Conservation (phyloP, 257 asterid species). For the Dorcoceras hygrometricum region DNA sequence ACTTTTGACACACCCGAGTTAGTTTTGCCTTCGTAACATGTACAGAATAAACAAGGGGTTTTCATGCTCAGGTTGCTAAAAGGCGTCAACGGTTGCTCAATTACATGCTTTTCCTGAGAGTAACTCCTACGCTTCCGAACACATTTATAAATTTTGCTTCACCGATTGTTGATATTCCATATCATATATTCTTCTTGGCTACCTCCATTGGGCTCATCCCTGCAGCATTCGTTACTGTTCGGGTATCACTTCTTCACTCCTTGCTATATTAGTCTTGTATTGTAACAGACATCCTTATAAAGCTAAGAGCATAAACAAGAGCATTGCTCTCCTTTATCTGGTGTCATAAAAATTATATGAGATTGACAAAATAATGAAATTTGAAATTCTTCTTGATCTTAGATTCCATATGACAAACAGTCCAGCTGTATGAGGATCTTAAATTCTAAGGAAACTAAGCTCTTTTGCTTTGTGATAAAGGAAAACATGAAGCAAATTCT, state of each 20-base stretch:
- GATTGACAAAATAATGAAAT: too few relatives aligned
- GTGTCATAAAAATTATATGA: too few relatives aligned
- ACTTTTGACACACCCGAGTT: conserved; percentile 14
- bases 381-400: too few relatives aligned
- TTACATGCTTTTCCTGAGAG: conserved; percentile 93
- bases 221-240: conserved; percentile 89
- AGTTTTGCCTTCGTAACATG: conserved; percentile 7
- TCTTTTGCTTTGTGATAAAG: not conserved
- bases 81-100: conserved; percentile 70
- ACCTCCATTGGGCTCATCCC: conserved; percentile 88
- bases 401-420: not conserved
- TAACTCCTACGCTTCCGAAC: conserved; percentile 93
- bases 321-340: too few relatives aligned
- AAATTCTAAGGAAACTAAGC: not conserved
- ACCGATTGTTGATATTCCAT: conserved; percentile 92
- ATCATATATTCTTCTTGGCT: conserved; percentile 77
- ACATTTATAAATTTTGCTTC: conserved; percentile 93
- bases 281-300: too few relatives aligned
- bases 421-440: too few relatives aligned
- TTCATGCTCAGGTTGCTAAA: conserved; percentile 59
- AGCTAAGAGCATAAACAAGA: too few relatives aligned
- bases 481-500: not conserved
- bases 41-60: conserved; percentile 16
- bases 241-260: conserved; percentile 47
- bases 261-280: not conserved